Conservation (phyloP, 163 green algal genomes). For the Chlamydomonas reinhardtii region DNA sequence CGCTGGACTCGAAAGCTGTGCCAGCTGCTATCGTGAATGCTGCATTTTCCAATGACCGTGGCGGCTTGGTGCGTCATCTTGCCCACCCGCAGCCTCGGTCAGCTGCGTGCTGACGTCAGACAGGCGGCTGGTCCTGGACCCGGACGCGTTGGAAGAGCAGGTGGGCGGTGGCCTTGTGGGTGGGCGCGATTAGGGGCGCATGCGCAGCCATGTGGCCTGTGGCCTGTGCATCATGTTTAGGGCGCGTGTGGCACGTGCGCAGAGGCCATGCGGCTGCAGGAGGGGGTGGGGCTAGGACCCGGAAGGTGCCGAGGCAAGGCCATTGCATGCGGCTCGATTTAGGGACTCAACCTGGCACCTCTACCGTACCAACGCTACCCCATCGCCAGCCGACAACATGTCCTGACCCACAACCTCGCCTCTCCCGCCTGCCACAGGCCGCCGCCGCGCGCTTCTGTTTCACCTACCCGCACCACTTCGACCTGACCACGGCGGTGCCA, state of each 20-base stretch:
- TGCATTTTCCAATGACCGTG: too few species aligned
- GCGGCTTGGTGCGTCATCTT: not conserved
- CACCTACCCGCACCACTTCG: slow-evolving; percentile 36
- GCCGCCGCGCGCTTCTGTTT: slow-evolving; percentile 35
- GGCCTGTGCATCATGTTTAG: too few species aligned
- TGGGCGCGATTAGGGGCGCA: too few species aligned
- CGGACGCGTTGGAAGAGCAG: slow-evolving; percentile 59
- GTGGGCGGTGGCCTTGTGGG: slow-evolving; percentile 37
- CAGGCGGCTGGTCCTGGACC: slow-evolving; percentile 51
- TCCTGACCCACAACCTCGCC: not conserved
- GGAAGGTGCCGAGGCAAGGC: too few species aligned
- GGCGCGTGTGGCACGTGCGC: not conserved
- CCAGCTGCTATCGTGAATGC: not conserved
- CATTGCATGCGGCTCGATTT: too few species aligned
- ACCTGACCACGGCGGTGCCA: slow-evolving; percentile 18
- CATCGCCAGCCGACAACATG: too few species aligned
- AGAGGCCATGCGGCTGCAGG: too few species aligned
- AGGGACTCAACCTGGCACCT: too few species aligned
- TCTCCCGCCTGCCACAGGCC: not conserved
- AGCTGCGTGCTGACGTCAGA: slow-evolving; percentile 13
- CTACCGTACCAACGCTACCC: too few species aligned
- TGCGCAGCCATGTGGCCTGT: too few species aligned
- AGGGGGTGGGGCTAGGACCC: too few species aligned
- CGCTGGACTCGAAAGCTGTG: not conserved
- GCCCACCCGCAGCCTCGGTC: slow-evolving; percentile 22